Evolutionary conservation across 768 basidiomycete species (phyloP), one percentile per base, ranked within the genome.

Genomic region (Boletellus sp.): DNA sequence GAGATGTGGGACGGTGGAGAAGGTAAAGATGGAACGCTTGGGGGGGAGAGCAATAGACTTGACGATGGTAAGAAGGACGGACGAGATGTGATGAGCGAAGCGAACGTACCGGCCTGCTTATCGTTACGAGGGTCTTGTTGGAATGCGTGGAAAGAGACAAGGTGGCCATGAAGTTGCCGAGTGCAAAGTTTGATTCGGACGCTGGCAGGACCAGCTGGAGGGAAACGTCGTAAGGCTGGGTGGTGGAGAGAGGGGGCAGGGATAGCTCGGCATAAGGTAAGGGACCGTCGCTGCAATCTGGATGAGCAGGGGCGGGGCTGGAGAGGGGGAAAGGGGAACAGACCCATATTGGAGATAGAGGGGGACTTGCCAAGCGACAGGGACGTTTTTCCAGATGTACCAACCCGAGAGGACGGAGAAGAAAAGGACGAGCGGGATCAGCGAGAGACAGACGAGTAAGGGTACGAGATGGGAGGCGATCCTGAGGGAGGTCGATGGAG

Each of bases 101-200:
- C 15, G 10, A 32, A 75, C 85, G 60, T 61, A 91, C 90, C 11
- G 90, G 80, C 53, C 79, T 76, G 52, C 87, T 83, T 48, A 80
- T 72, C 15, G 74, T 69, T 4, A 71, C 67, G 22, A 93, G 68
- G 6, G 87, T 85, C 58, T 76, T 78, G 64, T 90, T 90, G 16
- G 75, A 74, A 24, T 73, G 57, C 0, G 83, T 82, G 3, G 70
- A 72, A 23, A 93, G 67, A 1, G 76, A 81, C 32, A 92, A 63
- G 38, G 74, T 77, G 5, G 81, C 72, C 90, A 93, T 93, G 67
- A 92, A 93, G 65, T 93, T 93, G 36, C 90, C 90, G 3, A 93
- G 79, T 4, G 73, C 82, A 58, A 79, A 72, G 68, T 90, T 92
- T 19, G 82, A 66, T 51, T 83, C 80, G 16, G 78, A 77, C 4